Evolutionary conservation across 2,329 filamentous ascomycete genomes (phyloP).

Genomic region (Pseudogymnoascus sp.): DNA sequence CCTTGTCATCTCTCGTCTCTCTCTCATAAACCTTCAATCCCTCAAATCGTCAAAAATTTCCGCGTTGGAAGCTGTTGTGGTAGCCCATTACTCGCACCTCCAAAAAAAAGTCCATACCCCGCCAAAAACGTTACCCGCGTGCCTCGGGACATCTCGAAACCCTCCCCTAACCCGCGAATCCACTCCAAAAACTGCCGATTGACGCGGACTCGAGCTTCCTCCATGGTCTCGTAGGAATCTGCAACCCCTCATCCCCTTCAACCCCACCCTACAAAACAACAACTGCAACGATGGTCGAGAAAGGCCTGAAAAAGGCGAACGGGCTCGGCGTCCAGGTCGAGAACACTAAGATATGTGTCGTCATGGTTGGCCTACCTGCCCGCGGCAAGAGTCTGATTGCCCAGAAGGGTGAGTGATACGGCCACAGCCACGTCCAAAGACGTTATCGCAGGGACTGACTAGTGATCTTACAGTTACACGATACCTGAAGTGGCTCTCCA

Average conservation of each 20-base stretch:
- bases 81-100: background rate
- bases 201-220: slow-evolving; percentile 3
- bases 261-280: background rate
- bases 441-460: background rate
- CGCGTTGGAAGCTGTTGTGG: background rate
- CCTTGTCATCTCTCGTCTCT: background rate
- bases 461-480: slow-evolving; percentile 60
- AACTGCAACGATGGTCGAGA: background rate
- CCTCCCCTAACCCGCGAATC: background rate
- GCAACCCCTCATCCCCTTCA: background rate
- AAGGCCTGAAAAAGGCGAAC: slow-evolving; percentile 35
- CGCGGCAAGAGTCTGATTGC: slow-evolving; percentile 96
- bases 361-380: slow-evolving; percentile 96
- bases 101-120: background rate
- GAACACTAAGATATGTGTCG: slow-evolving; percentile 93
- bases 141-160: background rate
- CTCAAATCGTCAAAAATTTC: background rate
- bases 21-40: background rate
- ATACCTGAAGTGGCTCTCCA: slow-evolving; percentile 94
- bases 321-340: slow-evolving; percentile 78
- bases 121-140: slow-evolving; percentile 2
- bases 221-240: slow-evolving; percentile 5
- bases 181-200: background rate
- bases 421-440: background rate
- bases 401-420: slow-evolving; percentile 68